A percentile compares a stretch with the other conserved stretches of the same genome.
Conservation (phyloP, 2,329 filamentous ascomycete species). For the Xylaria hypoxylon region DNA sequence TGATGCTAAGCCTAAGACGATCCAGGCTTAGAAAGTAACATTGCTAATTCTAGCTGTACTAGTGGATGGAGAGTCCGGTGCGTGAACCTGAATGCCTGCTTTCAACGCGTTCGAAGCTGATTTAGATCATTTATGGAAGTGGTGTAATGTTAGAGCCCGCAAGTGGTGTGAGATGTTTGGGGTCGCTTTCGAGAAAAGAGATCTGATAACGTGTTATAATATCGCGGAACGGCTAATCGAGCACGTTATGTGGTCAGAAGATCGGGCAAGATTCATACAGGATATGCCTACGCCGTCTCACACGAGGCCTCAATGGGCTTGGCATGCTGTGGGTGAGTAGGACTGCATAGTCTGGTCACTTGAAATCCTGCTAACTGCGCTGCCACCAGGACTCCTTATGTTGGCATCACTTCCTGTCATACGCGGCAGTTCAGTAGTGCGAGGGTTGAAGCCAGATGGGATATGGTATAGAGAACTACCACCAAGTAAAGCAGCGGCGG, state of each 20-base stretch:
- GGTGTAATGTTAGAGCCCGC: background rate
- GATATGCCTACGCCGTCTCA: background rate
- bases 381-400: no score
- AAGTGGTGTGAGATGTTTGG: background rate
- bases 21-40: background rate
- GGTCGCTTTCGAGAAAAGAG: background rate
- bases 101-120: constrained; percentile 1
- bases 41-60: constrained; percentile 3
- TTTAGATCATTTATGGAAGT: background rate
- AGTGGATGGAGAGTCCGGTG: constrained; percentile 16
- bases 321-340: no score
- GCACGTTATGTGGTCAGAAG: background rate
- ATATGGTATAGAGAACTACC: no score
- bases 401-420: no score
- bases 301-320: no score
- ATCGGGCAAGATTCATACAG: background rate
- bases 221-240: background rate
- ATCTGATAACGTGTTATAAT: background rate
- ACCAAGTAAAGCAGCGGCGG: no score
- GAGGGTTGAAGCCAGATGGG: no score
- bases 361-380: no score
- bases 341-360: no score
- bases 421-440: no score
- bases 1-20: no score
- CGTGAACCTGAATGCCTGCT: background rate